Percentiles rank a stretch among this genome's conserved stretches.
These are phyloP conservation scores for Raphanus sativus DNA, from an alignment of 345 rosid species.

Conservation along the genomic window DNA sequence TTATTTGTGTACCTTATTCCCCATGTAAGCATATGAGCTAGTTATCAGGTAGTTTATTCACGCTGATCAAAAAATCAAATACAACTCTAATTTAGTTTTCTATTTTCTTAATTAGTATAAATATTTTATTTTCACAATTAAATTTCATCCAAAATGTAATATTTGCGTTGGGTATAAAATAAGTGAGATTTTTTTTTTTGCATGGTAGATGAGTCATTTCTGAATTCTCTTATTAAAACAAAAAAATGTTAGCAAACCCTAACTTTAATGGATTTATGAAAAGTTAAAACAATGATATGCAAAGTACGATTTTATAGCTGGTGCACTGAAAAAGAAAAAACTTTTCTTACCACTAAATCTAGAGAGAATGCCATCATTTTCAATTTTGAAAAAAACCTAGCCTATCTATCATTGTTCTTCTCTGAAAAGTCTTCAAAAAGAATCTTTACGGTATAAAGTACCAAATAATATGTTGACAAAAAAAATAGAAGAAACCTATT, in stretches of 20 bases:
- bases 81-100: neutral
- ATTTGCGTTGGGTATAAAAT: neutral
- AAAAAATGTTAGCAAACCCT: neutral
- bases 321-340: slow-evolving; percentile 45
- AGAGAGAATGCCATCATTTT: slow-evolving; percentile 28
- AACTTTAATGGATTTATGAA: slow-evolving; percentile 20
- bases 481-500: neutral
- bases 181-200: neutral
- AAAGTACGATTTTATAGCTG: slow-evolving; percentile 31
- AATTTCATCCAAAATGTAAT: neutral
- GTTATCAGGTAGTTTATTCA: slow-evolving; percentile 9
- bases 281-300: slow-evolving; percentile 34
- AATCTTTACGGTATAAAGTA: slow-evolving; percentile 20
- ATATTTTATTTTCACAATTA: neutral
- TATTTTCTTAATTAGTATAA: neutral
- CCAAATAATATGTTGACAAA: neutral
- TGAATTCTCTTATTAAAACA: neutral
- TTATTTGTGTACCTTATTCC: slow-evolving; percentile 30
- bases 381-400: slow-evolving; percentile 31
- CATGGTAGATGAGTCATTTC: neutral
- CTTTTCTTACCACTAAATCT: slow-evolving; percentile 32
- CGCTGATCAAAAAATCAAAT: slow-evolving; percentile 8
- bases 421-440: slow-evolving; percentile 35
- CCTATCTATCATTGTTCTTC: slow-evolving; percentile 28
- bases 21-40: slow-evolving; percentile 31